Evolutionary conservation across 495 filamentous ascomycete genomes (phyloP), one percentile per base, ranked within the genome.

Genomic region (Pyronema omphalodes): DNA sequence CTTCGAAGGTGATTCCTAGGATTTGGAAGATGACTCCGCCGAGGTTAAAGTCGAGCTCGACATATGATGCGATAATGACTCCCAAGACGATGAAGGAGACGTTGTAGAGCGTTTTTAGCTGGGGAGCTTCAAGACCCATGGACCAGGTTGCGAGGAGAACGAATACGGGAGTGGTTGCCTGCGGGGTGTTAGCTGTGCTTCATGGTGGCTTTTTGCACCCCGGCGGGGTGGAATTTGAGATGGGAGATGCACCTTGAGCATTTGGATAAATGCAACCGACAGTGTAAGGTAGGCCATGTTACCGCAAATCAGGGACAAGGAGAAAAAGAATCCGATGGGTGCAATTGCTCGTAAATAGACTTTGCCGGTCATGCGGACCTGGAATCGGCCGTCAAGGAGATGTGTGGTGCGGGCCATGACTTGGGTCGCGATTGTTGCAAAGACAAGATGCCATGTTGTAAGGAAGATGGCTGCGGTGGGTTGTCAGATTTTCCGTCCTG

Each of bases 261-360:
- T 95, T 74, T 94, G 88, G 67, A 95, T 95, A 69, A 94, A 94
- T 35, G 88, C 80, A 54, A 94, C 88, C 62, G 81, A 87, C 58
- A 94, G 76, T 68, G 91, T 91, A 48, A 93, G 73, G 65, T 94
- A 95, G 55, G 88, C 85, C 66, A 88, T 73, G 71, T 94, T 94
- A 55, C 86, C 84, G 71, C 86, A 94, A 61, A 95, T 93, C 77
- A 95, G 76, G 68, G 82, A 88, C 71, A 94, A 71, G 70, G 80
- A 86, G 77, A 93, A 95, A 74, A 93, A 88, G 50, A 93, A 66
- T 57, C 87, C 88, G 64, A 95, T 94, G 18, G 88, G 88, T 37
- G 89, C 81, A 61, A 95, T 93, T 15, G 86, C 84, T 59, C 87
- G 80, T 37, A 94, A 75, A 63, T 94, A 94, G 56, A 94, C 79